Percentiles rank a stretch among this genome's conserved stretches.
Evolutionary conservation across 2,329 filamentous ascomycete species (phyloP).

Genomic region (Beauveria pseudobassiana): DNA sequence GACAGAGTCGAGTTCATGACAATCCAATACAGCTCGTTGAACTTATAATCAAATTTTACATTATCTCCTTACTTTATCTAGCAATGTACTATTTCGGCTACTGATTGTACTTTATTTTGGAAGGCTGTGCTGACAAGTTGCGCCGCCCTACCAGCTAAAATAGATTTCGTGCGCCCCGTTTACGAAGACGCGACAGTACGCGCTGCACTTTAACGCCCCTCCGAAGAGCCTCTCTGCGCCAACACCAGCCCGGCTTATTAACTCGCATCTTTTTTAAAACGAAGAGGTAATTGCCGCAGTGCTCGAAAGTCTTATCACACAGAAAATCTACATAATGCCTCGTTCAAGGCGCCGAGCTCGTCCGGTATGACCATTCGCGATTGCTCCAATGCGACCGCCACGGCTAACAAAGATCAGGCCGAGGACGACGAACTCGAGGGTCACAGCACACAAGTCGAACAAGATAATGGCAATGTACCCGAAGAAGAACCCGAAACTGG

Average conservation of each 20-base stretch:
- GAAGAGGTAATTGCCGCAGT: background rate
- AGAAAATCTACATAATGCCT: background rate
- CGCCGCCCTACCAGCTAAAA: background rate
- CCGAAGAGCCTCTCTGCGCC: background rate
- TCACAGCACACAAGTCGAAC: constrained; percentile 21
- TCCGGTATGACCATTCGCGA: constrained; percentile 18
- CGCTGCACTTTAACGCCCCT: background rate
- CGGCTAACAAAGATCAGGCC: constrained; percentile 13
- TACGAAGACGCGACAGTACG: background rate
- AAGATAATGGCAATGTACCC: constrained; percentile 21
- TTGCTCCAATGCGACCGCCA: background rate
- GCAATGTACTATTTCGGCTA: too few relatives aligned
- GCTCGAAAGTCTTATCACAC: background rate
- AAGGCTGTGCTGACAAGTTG: background rate
- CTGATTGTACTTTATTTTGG: background rate
- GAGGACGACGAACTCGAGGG: constrained; percentile 12
- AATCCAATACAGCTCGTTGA: background rate
- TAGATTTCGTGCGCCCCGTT: background rate
- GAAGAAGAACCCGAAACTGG: constrained; percentile 30
- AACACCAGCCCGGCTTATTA: background rate
- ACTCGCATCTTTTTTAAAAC: background rate
- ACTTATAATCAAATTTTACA: background rate
- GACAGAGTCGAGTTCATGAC: background rate
- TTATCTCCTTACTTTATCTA: background rate
- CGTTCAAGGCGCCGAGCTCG: constrained; percentile 23